These are phyloP conservation scores for Coniochaeta sp. DNA, from an alignment of 2,329 filamentous ascomycete genomes.

Conservation along the genomic window DNA sequence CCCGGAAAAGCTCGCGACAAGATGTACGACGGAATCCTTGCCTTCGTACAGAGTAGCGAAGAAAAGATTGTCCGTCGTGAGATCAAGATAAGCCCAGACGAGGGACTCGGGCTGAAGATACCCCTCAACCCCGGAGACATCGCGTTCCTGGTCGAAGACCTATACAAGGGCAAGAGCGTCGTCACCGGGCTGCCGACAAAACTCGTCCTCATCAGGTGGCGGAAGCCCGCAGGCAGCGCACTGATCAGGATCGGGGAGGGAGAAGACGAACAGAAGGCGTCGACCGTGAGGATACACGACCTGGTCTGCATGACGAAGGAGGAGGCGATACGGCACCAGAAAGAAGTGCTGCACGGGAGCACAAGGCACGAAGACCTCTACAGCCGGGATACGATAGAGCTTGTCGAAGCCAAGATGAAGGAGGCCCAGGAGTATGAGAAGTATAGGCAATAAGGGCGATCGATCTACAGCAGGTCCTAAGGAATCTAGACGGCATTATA, in stretches of 20 bases:
- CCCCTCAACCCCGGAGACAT: constrained; percentile 75
- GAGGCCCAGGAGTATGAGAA: constrained; percentile 59
- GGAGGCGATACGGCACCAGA: constrained; percentile 74
- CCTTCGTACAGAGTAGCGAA: constrained; percentile 67
- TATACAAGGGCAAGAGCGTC: constrained; percentile 75
- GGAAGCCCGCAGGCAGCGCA: constrained; percentile 53
- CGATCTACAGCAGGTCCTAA: neutral
- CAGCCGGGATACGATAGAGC: constrained; percentile 55
- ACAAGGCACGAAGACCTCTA: constrained; percentile 69
- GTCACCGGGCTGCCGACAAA: constrained; percentile 77
- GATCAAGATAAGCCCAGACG: constrained; percentile 35
- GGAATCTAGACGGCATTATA: neutral
- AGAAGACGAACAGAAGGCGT: constrained; percentile 68
- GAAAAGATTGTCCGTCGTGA: constrained; percentile 60
- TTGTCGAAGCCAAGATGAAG: constrained; percentile 57
- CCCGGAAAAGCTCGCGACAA: constrained; percentile 79
- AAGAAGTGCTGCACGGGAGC: constrained; percentile 64
- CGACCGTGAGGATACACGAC: constrained; percentile 61
- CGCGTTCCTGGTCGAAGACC: constrained; percentile 82
- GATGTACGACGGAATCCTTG: constrained; percentile 81
- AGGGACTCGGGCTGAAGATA: constrained; percentile 66
- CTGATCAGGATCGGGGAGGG: constrained; percentile 53
- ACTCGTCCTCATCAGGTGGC: constrained; percentile 76
- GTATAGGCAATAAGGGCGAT: constrained; percentile 18
- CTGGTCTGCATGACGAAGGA: constrained; percentile 92